phyloP scores from a whole-genome alignment of 2,329 filamentous ascomycete genomes.

The Aplosporella prunicola region DNA sequence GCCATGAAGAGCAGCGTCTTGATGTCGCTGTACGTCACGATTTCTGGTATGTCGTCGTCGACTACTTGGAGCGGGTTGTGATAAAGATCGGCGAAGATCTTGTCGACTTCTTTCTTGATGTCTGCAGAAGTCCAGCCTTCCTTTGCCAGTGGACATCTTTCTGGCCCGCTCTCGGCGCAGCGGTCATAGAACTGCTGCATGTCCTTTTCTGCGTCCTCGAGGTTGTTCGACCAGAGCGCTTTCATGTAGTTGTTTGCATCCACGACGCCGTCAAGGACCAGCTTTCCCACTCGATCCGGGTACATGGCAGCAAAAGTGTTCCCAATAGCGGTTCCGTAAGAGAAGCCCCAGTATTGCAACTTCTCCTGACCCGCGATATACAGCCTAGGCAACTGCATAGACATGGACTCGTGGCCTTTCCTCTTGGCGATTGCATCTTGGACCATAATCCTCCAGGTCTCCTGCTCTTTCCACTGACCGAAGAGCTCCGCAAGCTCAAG shows the following conservation, averaged over 20 bases:
- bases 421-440: background rate
- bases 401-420: background rate
- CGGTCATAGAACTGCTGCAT: slow-evolving; percentile 36
- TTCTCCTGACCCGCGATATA: slow-evolving; percentile 21
- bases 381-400: slow-evolving; percentile 2
- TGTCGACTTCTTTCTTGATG: slow-evolving; percentile 25
- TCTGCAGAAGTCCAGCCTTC: slow-evolving; percentile 23
- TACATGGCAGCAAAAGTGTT: slow-evolving; percentile 30
- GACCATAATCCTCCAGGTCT: slow-evolving; percentile 13
- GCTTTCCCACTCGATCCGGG: slow-evolving; percentile 25
- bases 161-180: slow-evolving; percentile 34
- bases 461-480: slow-evolving; percentile 25
- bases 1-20: slow-evolving; percentile 26
- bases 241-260: slow-evolving; percentile 30
- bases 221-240: slow-evolving; percentile 29
- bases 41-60: slow-evolving; percentile 20
- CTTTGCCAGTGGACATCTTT: slow-evolving; percentile 31
- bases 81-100: slow-evolving; percentile 28
- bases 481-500: slow-evolving; percentile 38
- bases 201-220: slow-evolving; percentile 36
- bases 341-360: slow-evolving; percentile 39
- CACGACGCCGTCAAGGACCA: slow-evolving; percentile 38
- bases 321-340: slow-evolving; percentile 39
- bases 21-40: slow-evolving; percentile 35
- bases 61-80: slow-evolving; percentile 32